Percentiles rank a stretch among this genome's conserved stretches.
Evolutionary conservation across 768 basidiomycete species (phyloP).

Genomic region (Phlebiopsis flavidoalba): DNA sequence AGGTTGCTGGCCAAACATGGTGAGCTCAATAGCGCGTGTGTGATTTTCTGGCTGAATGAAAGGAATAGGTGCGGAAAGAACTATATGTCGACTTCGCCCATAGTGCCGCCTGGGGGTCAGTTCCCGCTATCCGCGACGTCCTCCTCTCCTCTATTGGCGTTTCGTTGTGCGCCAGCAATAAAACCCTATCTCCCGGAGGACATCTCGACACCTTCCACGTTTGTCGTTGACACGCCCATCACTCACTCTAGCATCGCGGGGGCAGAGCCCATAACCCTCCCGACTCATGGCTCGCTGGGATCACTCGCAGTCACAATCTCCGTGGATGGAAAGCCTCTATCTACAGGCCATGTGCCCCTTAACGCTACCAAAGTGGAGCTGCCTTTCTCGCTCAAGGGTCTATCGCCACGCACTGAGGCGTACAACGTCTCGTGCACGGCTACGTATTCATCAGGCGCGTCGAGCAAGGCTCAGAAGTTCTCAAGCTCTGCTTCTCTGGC

Average conservation of each 20-base stretch:
- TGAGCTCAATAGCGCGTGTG: neutral
- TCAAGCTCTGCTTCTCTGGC: constrained; percentile 27
- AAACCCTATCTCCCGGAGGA: constrained; percentile 45
- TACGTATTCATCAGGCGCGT: constrained; percentile 15
- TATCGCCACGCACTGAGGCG: constrained; percentile 25
- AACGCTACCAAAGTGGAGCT: constrained; percentile 33
- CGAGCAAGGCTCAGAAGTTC: constrained; percentile 25
- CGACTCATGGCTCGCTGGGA: constrained; percentile 6
- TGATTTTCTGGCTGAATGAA: too few relatives aligned
- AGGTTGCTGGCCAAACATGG: neutral
- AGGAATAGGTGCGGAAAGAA: constrained; percentile 47
- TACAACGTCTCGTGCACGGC: constrained; percentile 33
- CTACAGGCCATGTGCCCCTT: constrained; percentile 29
- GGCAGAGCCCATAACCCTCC: constrained; percentile 26
- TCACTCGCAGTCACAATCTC: constrained; percentile 27
- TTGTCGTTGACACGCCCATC: constrained; percentile 36
- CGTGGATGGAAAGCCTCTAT: constrained; percentile 20
- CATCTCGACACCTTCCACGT: constrained; percentile 15
- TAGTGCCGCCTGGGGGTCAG: constrained; percentile 41
- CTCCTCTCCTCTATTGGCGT: constrained; percentile 33
- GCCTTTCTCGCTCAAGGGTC: constrained; percentile 24
- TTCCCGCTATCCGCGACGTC: constrained; percentile 34
- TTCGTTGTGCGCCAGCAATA: constrained; percentile 42
- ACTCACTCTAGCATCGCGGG: constrained; percentile 31
- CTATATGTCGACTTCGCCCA: constrained; percentile 35